Evolutionary conservation across 805 yeast species (phyloP).

Genomic region (Starmerella scarabaei): DNA sequence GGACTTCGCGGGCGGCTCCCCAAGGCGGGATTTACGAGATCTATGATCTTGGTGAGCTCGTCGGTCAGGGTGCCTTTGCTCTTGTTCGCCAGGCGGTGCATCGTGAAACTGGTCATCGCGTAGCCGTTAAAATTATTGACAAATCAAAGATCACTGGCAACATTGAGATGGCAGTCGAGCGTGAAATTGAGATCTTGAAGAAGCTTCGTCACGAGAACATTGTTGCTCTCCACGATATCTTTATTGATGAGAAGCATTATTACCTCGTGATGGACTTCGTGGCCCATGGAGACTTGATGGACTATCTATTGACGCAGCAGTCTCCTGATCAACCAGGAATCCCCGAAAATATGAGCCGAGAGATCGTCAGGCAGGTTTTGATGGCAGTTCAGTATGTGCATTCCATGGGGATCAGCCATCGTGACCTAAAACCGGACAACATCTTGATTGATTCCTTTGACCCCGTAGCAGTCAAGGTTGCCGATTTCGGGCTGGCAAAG

Average conservation of each 20-base stretch:
- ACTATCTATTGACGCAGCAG: constrained; percentile 26
- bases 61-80: constrained; percentile 98
- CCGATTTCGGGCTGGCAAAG: constrained; percentile 95
- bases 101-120: constrained; percentile 69
- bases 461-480: constrained; percentile 81
- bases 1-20: constrained; percentile 26
- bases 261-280: constrained; percentile 92
- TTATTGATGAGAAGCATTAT: constrained; percentile 67
- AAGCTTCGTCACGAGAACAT: constrained; percentile 74
- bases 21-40: constrained; percentile 46
- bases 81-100: constrained; percentile 85
- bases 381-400: constrained; percentile 82
- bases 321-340: constrained; percentile 29
- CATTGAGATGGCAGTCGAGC: constrained; percentile 73
- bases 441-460: constrained; percentile 80
- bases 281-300: constrained; percentile 96
- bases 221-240: constrained; percentile 68
- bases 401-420: constrained; percentile 78
- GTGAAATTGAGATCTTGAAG: constrained; percentile 52
- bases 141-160: constrained; percentile 63
- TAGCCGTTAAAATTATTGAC: constrained; percentile 81
- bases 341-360: constrained; percentile 81
- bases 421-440: constrained; percentile 95
- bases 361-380: constrained; percentile 70
- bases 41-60: constrained; percentile 71